These are phyloP conservation scores for Pseudocercospora fijiensis DNA, from an alignment of 2,329 filamentous ascomycete genomes.

Conservation along the genomic window DNA sequence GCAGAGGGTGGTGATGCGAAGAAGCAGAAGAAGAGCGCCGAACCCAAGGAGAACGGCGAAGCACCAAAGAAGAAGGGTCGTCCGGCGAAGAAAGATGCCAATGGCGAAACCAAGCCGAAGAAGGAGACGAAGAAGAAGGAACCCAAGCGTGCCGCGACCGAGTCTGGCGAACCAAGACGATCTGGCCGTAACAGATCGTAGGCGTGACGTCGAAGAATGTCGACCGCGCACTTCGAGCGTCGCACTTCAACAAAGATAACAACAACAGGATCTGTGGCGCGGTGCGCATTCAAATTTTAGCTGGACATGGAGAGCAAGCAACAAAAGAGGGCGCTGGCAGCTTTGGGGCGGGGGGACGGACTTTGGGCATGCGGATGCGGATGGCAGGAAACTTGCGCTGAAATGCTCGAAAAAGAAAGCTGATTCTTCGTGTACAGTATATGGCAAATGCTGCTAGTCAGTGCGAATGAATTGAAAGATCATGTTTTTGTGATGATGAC, in stretches of 20 bases:
- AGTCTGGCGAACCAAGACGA: constrained; percentile 49
- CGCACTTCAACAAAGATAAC: background rate
- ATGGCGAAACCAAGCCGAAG: constrained; percentile 35
- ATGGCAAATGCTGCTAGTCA: constrained; percentile 7
- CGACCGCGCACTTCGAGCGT: background rate
- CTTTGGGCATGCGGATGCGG: background rate
- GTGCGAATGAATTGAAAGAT: constrained; percentile 6
- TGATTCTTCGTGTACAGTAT: constrained; percentile 11
- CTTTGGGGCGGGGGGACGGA: too few species aligned
- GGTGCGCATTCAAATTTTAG: background rate
- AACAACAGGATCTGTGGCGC: background rate
- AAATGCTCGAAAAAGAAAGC: constrained; percentile 13
- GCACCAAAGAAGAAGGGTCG: constrained; percentile 45
- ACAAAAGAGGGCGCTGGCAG: constrained; percentile 5
- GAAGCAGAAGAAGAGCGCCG: constrained; percentile 36
- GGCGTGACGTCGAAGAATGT: background rate
- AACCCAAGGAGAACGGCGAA: constrained; percentile 38
- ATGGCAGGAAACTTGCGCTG: constrained; percentile 2
- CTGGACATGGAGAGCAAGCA: background rate
- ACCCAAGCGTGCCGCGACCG: constrained; percentile 52
- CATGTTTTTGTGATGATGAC: background rate
- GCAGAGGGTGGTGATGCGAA: constrained; percentile 37
- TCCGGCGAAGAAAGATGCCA: constrained; percentile 42
- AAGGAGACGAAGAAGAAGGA: constrained; percentile 45
- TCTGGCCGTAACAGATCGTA: constrained; percentile 43